Conservation (phyloP, 257 asterid species). For the Lantana camara region DNA sequence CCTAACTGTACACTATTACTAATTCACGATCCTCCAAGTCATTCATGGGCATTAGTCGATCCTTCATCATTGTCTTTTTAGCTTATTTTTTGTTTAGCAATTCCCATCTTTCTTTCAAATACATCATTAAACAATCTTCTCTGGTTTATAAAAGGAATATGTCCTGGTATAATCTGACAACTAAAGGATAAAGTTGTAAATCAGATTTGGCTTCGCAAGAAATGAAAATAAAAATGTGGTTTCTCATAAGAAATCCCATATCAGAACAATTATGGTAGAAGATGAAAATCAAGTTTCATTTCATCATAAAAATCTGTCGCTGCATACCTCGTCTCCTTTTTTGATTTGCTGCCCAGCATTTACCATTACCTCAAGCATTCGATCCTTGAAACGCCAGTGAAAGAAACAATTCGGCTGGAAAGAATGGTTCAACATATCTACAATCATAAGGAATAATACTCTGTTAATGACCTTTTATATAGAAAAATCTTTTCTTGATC, state of each 20-base stretch:
- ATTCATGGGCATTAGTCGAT: background rate
- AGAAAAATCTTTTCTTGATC: constrained; percentile 21
- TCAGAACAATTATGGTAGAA: constrained; percentile 10
- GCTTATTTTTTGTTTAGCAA: background rate
- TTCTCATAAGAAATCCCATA: background rate
- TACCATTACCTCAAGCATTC: constrained; percentile 98
- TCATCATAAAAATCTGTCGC: constrained; percentile 26
- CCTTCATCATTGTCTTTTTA: constrained; percentile 8
- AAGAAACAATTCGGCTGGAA: constrained; percentile 91
- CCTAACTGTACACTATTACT: constrained; percentile 13
- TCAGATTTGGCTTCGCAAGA: constrained; percentile 11
- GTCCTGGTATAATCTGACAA: constrained; percentile 14
- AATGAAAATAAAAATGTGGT: background rate
- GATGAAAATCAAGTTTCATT: constrained; percentile 17
- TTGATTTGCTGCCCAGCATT: constrained; percentile 88
- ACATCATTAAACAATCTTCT: background rate
- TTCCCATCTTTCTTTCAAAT: constrained; percentile 17
- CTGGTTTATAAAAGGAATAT: too few species aligned
- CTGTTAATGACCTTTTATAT: constrained; percentile 16
- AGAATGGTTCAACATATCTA: constrained; percentile 97
- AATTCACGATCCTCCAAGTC: too few species aligned
- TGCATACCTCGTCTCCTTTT: constrained; percentile 89
- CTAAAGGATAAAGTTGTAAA: background rate
- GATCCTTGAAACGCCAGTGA: constrained; percentile 99
- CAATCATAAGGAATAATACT: constrained; percentile 30